These are phyloP conservation scores for Vinca minor DNA, from an alignment of 257 asterid species.

Conservation along the genomic window DNA sequence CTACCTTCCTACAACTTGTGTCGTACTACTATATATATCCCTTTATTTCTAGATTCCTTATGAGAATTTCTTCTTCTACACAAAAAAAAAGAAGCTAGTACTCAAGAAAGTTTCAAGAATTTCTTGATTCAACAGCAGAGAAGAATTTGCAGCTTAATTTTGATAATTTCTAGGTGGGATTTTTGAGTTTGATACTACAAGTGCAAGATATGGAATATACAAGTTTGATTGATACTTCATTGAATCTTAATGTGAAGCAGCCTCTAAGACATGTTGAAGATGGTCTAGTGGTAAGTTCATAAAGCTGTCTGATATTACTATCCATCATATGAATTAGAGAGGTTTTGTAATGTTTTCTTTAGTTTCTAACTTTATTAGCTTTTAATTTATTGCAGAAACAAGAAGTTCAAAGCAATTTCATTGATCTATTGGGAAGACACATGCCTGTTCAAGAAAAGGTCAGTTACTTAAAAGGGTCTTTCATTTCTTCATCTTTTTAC, in stretches of 20 bases:
- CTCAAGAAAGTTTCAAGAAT: not conserved
- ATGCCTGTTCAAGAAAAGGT: slow-evolving; percentile 49
- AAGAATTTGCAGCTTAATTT: not conserved
- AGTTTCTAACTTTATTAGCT: not conserved
- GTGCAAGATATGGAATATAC: slow-evolving; percentile 51
- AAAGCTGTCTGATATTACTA: no score
- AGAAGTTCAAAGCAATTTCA: slow-evolving; percentile 43
- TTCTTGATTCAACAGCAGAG: not conserved
- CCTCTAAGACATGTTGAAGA: slow-evolving; percentile 44
- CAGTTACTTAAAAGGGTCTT: not conserved
- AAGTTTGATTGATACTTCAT: slow-evolving; percentile 54
- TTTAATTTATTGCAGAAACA: slow-evolving; percentile 39
- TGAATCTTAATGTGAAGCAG: slow-evolving; percentile 53
- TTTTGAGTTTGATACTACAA: not conserved
- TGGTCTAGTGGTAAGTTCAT: slow-evolving; percentile 32
- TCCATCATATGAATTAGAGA: no score
- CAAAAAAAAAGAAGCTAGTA: not conserved
- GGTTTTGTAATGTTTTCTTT: not conserved
- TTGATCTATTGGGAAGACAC: slow-evolving; percentile 36
- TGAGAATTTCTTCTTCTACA: not conserved
- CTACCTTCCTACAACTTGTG: slow-evolving; percentile 21
- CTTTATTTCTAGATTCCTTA: not conserved
- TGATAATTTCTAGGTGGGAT: slow-evolving; percentile 1
- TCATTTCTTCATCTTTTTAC: not conserved
- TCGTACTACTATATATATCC: not conserved